Evolutionary conservation across 2,329 filamentous ascomycete genomes (phyloP), one percentile per base, ranked within the genome.

Genomic region (Lachnum nothofagi): DNA sequence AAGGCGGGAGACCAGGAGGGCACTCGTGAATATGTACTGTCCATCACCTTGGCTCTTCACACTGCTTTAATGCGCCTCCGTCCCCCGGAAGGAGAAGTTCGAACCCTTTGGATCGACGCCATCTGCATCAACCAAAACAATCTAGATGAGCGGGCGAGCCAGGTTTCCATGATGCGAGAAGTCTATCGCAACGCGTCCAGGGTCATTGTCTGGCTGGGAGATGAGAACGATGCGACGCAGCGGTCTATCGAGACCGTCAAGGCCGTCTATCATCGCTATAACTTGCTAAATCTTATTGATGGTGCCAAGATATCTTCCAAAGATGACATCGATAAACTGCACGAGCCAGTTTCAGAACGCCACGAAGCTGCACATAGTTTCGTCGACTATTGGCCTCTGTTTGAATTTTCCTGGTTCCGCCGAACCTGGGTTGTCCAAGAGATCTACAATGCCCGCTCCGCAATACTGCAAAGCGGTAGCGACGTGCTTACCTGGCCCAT

Each of bases 341-440:
- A 29, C 12, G 25, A 7, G 12, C 25, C 6, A 29, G 7, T 29
- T 29, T 29, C 25, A 12, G 25, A 29, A 29, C 6, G 6, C 7
- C 12, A 7, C 7, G 12, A 12, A 7, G 25, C 35, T 19, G n/a
- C n/a, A n/a, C n/a, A n/a, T n/a, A n/a, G n/a, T n/a, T n/a, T n/a
- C n/a, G n/a, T n/a, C n/a, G n/a, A n/a, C n/a, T n/a, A n/a, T n/a
- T n/a, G n/a, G n/a, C n/a, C n/a, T n/a, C 34, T 45, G 12, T 39
- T 45, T 22, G 31, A 45, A 20, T 24, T n/a, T n/a, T 33, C 47
- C 12, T 49, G 47, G 47, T 49, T 49, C 19, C 31, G 31, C 27
- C 47, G 47, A 4, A 29, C 34, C 5, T 49, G 47, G 47, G 42
- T 49, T 17, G 17, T 49, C 3, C 47, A 49, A 43, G 47, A 49